phyloP scores from a whole-genome alignment of 2,329 filamentous ascomycete species.

The Periconia macrospinosa region DNA sequence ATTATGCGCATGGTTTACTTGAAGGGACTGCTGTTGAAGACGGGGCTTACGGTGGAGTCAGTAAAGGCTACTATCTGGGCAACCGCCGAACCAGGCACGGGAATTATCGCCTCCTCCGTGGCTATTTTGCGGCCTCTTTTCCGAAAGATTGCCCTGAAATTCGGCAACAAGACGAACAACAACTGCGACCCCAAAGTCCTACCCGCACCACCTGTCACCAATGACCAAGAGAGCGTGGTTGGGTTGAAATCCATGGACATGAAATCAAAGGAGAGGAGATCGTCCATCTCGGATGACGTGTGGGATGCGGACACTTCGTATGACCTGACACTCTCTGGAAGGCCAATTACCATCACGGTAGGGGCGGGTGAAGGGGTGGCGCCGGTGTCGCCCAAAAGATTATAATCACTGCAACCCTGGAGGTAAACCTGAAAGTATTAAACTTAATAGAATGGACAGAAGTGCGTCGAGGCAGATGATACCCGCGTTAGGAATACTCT shows the following conservation, averaged over 20 bases:
- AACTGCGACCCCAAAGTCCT: conserved; percentile 10
- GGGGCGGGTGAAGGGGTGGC: not conserved
- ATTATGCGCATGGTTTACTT: conserved; percentile 38
- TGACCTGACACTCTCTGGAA: not conserved
- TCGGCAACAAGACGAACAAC: conserved; percentile 20
- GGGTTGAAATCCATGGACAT: conserved; percentile 17
- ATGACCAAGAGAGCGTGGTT: conserved; percentile 17
- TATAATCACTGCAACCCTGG: not conserved
- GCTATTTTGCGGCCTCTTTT: conserved; percentile 52
- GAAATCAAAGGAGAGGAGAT: not conserved
- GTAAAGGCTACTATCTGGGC: conserved; percentile 50
- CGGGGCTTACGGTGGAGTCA: conserved; percentile 23
- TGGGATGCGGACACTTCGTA: not conserved
- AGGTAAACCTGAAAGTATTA: not conserved
- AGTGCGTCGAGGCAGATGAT: not conserved
- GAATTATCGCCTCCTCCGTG: conserved; percentile 53
- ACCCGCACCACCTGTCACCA: conserved; percentile 4
- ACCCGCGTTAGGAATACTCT: not conserved
- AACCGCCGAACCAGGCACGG: conserved; percentile 53
- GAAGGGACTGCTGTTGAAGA: conserved; percentile 22
- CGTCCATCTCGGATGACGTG: not conserved
- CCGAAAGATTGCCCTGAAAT: conserved; percentile 24
- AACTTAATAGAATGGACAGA: not conserved
- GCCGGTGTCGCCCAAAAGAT: not conserved
- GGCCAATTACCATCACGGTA: not conserved